phyloP scores from a whole-genome alignment of 768 basidiomycete genomes.

The Calocybe gangraenosa region DNA sequence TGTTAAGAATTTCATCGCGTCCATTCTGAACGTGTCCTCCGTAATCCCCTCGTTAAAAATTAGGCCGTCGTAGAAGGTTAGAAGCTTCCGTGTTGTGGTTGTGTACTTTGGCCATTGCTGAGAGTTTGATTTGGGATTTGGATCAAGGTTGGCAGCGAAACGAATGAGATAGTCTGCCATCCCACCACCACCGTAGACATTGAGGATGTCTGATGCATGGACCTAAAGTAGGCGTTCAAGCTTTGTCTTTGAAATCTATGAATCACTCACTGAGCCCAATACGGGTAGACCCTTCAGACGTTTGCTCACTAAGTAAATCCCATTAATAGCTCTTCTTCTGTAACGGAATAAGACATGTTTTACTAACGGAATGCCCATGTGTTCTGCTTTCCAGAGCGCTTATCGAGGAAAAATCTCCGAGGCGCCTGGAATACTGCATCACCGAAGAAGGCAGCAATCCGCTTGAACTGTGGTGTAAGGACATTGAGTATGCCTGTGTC shows the following conservation, averaged over 20 bases:
- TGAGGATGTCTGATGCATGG: slow-evolving; percentile 38
- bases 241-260: neutral
- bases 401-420: slow-evolving; percentile 40
- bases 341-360: neutral
- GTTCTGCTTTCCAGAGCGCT: slow-evolving; percentile 32
- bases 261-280: slow-evolving; percentile 36
- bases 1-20: slow-evolving; percentile 33
- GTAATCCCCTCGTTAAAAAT: slow-evolving; percentile 27
- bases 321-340: neutral
- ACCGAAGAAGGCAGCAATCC: slow-evolving; percentile 45
- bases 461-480: slow-evolving; percentile 45
- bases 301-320: slow-evolving; percentile 3
- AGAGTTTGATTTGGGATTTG: slow-evolving; percentile 31
- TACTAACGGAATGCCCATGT: slow-evolving; percentile 41
- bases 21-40: slow-evolving; percentile 39
- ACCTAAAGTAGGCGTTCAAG: slow-evolving; percentile 34
- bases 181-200: slow-evolving; percentile 37
- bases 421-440: slow-evolving; percentile 50
- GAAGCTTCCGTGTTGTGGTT: slow-evolving; percentile 27
- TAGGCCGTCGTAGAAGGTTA: slow-evolving; percentile 36
- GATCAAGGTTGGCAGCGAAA: slow-evolving; percentile 40
- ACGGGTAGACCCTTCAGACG: slow-evolving; percentile 9
- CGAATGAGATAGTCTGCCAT: slow-evolving; percentile 44
- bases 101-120: slow-evolving; percentile 44
- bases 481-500: slow-evolving; percentile 41